These are phyloP conservation scores for Colletotrichum tamarilloi DNA, from an alignment of 2,329 filamentous ascomycete species.

Conservation along the genomic window DNA sequence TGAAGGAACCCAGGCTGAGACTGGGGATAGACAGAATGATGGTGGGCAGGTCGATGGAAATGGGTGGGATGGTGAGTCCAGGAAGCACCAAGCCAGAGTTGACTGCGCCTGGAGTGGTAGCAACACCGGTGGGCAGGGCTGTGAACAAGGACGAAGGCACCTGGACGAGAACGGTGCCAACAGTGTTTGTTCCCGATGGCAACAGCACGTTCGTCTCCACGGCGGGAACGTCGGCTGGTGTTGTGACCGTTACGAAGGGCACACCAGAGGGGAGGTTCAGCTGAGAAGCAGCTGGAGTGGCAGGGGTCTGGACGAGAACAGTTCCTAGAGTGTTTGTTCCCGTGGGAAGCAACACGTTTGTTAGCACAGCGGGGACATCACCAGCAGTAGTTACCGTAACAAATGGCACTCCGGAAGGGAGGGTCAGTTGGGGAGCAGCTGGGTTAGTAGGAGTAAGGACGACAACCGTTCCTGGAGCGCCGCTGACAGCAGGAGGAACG, in stretches of 20 bases:
- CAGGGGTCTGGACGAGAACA: slow-evolving; percentile 19
- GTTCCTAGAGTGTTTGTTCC: neutral
- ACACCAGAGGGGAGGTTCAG: slow-evolving; percentile 10
- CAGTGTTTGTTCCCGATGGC: slow-evolving; percentile 10
- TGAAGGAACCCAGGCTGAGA: neutral
- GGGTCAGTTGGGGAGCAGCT: neutral
- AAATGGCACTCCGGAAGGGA: slow-evolving; percentile 23
- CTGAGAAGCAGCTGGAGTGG: slow-evolving; percentile 13
- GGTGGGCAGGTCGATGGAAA: neutral
- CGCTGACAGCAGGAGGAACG: slow-evolving; percentile 4
- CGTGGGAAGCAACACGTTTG: neutral
- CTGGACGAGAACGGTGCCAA: slow-evolving; percentile 23
- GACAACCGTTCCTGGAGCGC: slow-evolving; percentile 15
- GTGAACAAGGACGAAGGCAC: slow-evolving; percentile 23
- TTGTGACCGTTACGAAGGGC: slow-evolving; percentile 14
- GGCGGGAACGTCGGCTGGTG: neutral
- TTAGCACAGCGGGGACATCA: neutral
- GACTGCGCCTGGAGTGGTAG: neutral
- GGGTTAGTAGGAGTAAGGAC: slow-evolving; percentile 28
- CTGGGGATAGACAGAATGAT: neutral
- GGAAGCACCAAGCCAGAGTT: neutral
- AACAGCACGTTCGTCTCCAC: neutral
- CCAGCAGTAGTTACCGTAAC: neutral
- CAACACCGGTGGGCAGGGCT: neutral
- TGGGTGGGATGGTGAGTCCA: neutral